Percentiles rank a stretch among this genome's conserved stretches.
These are phyloP conservation scores for Quercus aquifolioides DNA, from an alignment of 306 rosid species.

Conservation along the genomic window DNA sequence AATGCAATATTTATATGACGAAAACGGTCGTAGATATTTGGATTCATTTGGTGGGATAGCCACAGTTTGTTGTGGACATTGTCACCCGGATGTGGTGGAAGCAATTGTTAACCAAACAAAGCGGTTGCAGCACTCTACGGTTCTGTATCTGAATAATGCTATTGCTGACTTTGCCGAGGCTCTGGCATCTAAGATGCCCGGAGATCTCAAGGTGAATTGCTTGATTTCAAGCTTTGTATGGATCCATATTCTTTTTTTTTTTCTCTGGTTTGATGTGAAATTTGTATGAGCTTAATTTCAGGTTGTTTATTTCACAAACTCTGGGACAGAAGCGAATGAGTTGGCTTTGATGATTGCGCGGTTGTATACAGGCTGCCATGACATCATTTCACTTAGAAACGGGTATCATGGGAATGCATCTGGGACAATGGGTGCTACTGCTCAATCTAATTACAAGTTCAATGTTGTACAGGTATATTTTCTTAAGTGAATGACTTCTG, in stretches of 20 bases:
- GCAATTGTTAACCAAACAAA: slow-evolving; percentile 34
- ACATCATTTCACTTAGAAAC: slow-evolving; percentile 45
- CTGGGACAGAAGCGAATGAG: slow-evolving; percentile 54
- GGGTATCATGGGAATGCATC: slow-evolving; percentile 54
- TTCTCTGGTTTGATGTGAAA: not conserved
- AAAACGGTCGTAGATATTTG: slow-evolving; percentile 41
- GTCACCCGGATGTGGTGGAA: slow-evolving; percentile 44
- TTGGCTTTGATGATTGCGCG: slow-evolving; percentile 47
- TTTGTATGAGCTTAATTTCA: slow-evolving; percentile 4
- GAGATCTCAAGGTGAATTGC: slow-evolving; percentile 37
- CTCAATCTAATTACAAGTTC: slow-evolving; percentile 37
- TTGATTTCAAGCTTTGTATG: not conserved
- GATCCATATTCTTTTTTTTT: not conserved
- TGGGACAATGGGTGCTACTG: slow-evolving; percentile 40
- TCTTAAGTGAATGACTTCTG: not conserved
- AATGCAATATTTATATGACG: slow-evolving; percentile 49
- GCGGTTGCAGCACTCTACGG: slow-evolving; percentile 47
- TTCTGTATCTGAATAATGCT: slow-evolving; percentile 36
- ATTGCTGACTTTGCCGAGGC: slow-evolving; percentile 46
- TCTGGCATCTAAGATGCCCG: slow-evolving; percentile 36
- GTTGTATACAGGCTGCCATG: slow-evolving; percentile 38
- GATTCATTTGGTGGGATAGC: slow-evolving; percentile 52
- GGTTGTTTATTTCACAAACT: slow-evolving; percentile 50
- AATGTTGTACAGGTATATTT: slow-evolving; percentile 38
- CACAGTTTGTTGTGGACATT: slow-evolving; percentile 50